Base-by-base conservation (phyloP, 495 filamentous ascomycete genomes). In the Talaromyces trachyspermus region DNA sequence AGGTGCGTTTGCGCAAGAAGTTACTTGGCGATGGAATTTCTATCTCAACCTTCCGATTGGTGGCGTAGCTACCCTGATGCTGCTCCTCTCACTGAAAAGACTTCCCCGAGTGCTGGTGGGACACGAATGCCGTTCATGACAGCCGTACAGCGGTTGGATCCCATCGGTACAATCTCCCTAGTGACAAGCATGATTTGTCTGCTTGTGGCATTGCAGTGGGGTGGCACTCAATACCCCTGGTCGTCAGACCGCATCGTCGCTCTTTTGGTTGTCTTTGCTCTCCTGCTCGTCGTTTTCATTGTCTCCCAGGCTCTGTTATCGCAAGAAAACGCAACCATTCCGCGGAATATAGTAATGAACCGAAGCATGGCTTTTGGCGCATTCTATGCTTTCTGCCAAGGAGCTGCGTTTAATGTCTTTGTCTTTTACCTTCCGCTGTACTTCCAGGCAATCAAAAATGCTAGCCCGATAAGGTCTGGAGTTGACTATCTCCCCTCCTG, bases 21-120 rank as follows among this genome's bases (percentile, higher is more conserved):
- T 65, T 2, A 56, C 62, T 5, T 77, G 74, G 74, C 54, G 74
- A 33, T 76, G 70, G 71, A 71, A 72, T 53, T 75, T 75, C 43
- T 75, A 71, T 42, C 62, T 74, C 58, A 75, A 74, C 48, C 58
- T 75, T 4, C 72, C 71, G 0, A 29, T 72, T 10, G 70, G 71
- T 5, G 69, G 32, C 6, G 55, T 58, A 2, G 60, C 61, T 1
- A 50, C 60, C 3, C 60, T 54, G 2, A 46, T 43, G 12, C 46
- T 65, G 7, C 58, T 74, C 19, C 48, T 72, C 24, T 61, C 66
- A 52, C 66, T 74, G 48, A 46, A 52, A 18, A 32, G 61, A 5
- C 51, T 56, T 6, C 33, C 5, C 53, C 0, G 55, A 54, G n/a
- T 5, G 9, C 6, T 5, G 8, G 4, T 7, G 5, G 4, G 19